Evolutionary conservation across 169 alveolate genomes (phyloP), one percentile per base, ranked within the genome.

Genomic region (Cryptosporidium baileyi): DNA sequence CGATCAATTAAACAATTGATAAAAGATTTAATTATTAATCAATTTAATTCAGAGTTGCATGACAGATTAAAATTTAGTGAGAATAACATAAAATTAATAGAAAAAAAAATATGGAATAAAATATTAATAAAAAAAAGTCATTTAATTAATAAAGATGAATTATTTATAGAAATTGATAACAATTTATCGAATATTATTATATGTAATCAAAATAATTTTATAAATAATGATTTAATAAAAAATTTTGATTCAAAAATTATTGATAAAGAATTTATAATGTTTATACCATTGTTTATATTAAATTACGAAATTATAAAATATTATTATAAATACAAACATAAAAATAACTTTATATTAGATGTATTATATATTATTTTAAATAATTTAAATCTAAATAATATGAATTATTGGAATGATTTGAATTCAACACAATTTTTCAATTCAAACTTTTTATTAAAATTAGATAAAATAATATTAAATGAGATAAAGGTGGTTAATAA

Each of bases 271-370:
- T 44, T 65, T 54, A 24, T 65, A 17, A 45, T 51, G 36, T 38
- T 65, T 30, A 19, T 65, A 26, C 81, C 81, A 51, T 36, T 65
- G 32, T 32, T 65, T 28, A 28, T 47, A 15, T n/a, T 65, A 19
- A 24, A 38, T 4, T 17, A 65, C 3, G 47, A 65, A 22, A 4
- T 65, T 30, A 30, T 49, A 7, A 17, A 26, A 9, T 47, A 49
- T 15, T n/a, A n/a, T n/a, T 15, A 4, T 49, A 17, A 32, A 22
- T 38, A 15, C 19, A 24, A 13, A 44, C 17, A 36, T 9, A 30
- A 38, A 5, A 62, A 44, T 17, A 11, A 19, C 2, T 44, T n/a
- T 8, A 51, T 38, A 26, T 65, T 65, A 22, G 44, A 65, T 7
- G 17, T 65, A 6, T n/a, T 65, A 49, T 65, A 7, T 41, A 51